phyloP scores from a whole-genome alignment of 2,329 filamentous ascomycete species.

The Apiospora pterosperma region DNA sequence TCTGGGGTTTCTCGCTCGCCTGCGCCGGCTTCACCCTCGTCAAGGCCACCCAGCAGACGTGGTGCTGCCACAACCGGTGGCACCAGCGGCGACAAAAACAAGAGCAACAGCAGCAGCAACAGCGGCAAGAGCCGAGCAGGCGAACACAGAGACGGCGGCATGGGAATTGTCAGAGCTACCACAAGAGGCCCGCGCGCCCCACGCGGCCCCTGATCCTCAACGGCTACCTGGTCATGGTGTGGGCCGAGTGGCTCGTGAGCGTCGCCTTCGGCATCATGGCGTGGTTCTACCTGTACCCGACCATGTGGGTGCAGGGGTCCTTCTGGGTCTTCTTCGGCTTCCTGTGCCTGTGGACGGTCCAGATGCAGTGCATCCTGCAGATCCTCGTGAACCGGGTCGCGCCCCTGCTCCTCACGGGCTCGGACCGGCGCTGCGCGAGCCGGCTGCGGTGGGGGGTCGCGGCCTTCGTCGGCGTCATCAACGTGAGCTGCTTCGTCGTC shows the following conservation, averaged over 20 bases:
- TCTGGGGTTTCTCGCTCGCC: neutral
- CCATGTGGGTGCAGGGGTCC: neutral
- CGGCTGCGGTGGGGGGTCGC: neutral
- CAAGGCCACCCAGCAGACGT: neutral
- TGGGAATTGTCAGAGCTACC: neutral
- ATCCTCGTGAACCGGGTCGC: constrained; percentile 1
- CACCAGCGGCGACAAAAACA: neutral
- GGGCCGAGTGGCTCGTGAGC: neutral
- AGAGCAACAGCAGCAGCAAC: neutral
- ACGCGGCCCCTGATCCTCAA: neutral
- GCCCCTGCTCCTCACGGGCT: neutral
- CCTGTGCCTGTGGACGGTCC: neutral
- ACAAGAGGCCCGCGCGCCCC: neutral
- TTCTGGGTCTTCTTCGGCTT: constrained; percentile 5
- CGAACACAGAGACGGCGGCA: too few relatives aligned
- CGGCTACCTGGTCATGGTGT: neutral
- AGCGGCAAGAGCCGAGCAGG: neutral
- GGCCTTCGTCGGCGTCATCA: neutral
- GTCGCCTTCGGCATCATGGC: neutral
- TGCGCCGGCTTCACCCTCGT: neutral
- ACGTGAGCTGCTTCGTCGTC: neutral
- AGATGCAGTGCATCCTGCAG: constrained; percentile 6
- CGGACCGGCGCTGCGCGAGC: neutral
- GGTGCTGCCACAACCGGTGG: constrained; percentile 11
- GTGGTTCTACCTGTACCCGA: constrained; percentile 2